Base-by-base conservation (phyloP, 768 basidiomycete species). In the Gymnopilus dilepis region DNA sequence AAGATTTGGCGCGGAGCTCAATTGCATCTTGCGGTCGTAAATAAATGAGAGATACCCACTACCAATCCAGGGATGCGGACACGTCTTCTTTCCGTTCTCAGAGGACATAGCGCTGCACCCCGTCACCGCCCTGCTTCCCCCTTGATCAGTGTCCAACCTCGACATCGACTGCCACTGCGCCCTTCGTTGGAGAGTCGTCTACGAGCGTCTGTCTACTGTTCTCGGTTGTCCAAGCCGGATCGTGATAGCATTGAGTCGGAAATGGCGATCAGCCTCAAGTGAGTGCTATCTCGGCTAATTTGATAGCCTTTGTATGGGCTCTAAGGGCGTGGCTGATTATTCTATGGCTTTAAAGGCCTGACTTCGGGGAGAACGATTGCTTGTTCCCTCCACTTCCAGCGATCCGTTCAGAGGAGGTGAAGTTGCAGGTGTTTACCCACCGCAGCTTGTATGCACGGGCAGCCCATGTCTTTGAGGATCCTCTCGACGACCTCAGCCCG, bases 381-480 rank as follows among this genome's bases (percentile, higher is more conserved):
- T 71, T 63, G 71, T 88, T 73, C 77, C 92, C 91, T 0, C 72
- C 80, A 4, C 81, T 93, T 1, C 91, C 92, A 0, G 65, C 74
- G 47, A 88, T 94, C 61, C 59, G 70, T 13, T 74, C 79, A 9
- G 69, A 76, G 1, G 73, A 73, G 1, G 81, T 90, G 55, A 74
- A 76, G 41, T 72, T 70, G 37, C 85, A 84, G 68, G 83, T 92
- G 1, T 93, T 90, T 69, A 94, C 92, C 1, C 92, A 94, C 69
- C 86, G 91, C 34, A 89, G 88, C 70, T 84, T 80, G 67, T 84
- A 78, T 67, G 91, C 84, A 0, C 80, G 92, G 2, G 90, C 91
- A 0, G 87, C 84, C 6, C 85, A 90, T 65, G 77, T 91, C 24
- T 94, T 94, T 64, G 92, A 94, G 70, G 92, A 94, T 72, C 80